Percentiles rank a stretch among this genome's conserved stretches.
Evolutionary conservation across 2,329 filamentous ascomycete species (phyloP).

Genomic region (Sporothrix dimorphospora): DNA sequence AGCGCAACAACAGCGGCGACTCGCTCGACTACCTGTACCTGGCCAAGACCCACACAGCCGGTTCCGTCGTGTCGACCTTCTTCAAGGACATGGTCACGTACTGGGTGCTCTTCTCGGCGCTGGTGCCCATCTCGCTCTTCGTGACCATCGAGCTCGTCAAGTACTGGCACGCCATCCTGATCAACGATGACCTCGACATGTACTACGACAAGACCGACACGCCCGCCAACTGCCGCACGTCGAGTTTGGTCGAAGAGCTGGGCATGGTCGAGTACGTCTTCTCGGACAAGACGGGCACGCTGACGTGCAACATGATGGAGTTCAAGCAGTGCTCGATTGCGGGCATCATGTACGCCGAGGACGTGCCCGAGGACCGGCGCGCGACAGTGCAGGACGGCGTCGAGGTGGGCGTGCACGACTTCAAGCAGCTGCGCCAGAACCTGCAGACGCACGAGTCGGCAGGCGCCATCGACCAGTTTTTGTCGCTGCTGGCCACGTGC

Average conservation of each 20-base stretch:
- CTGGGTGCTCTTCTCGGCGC: slow-evolving; percentile 95
- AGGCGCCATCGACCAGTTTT: slow-evolving; percentile 72
- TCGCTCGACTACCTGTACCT: slow-evolving; percentile 76
- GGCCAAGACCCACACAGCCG: slow-evolving; percentile 58
- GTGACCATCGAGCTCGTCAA: slow-evolving; percentile 98
- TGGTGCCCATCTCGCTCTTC: slow-evolving; percentile 97
- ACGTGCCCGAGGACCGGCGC: slow-evolving; percentile 86
- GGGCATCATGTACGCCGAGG: slow-evolving; percentile 90
- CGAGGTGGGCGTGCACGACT: slow-evolving; percentile 82
- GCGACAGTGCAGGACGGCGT: slow-evolving; percentile 76
- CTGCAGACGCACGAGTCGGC: slow-evolving; percentile 57
- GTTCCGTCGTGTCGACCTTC: slow-evolving; percentile 72
- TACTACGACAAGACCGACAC: slow-evolving; percentile 97
- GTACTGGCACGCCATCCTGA: slow-evolving; percentile 96
- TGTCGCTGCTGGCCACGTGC: slow-evolving; percentile 83
- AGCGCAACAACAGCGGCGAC: slow-evolving; percentile 64
- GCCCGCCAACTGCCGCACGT: slow-evolving; percentile 92
- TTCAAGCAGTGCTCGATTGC: slow-evolving; percentile 94
- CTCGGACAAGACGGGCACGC: slow-evolving; percentile 88
- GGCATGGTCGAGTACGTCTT: slow-evolving; percentile 99
- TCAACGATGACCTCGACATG: slow-evolving; percentile 96
- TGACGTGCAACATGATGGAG: slow-evolving; percentile 96
- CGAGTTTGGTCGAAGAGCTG: slow-evolving; percentile 92
- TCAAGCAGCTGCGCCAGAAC: slow-evolving; percentile 74
- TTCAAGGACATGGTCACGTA: slow-evolving; percentile 96